phyloP scores from a whole-genome alignment of 257 asterid species.

The Solanum corneliomulleri region DNA sequence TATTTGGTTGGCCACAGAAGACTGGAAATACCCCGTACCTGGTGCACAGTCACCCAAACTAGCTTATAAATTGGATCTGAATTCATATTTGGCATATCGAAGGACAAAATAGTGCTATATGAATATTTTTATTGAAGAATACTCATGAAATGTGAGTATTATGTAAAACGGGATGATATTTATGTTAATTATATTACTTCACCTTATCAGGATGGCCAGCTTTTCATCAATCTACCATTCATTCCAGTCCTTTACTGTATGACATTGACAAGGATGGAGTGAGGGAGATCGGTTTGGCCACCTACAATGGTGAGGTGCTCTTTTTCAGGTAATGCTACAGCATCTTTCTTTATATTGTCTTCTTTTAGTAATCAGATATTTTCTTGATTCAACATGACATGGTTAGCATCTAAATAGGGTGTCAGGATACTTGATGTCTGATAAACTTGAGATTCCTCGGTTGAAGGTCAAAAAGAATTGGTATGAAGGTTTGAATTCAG shows the following conservation, averaged over 20 bases:
- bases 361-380: neutral
- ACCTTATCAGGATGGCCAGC: constrained; percentile 92
- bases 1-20: neutral
- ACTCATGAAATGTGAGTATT: neutral
- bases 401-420: constrained; percentile 30
- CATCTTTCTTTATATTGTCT: neutral
- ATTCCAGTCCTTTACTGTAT: constrained; percentile 85
- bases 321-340: constrained; percentile 64
- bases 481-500: constrained; percentile 78
- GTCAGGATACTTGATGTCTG: constrained; percentile 93
- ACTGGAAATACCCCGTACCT: neutral
- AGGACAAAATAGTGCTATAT: neutral
- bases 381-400: neutral
- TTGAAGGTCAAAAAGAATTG: constrained; percentile 89
- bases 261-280: constrained; percentile 98
- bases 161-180: neutral
- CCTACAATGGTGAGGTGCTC: constrained; percentile 93
- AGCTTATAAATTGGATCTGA: neutral
- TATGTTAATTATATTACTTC: neutral
- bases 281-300: constrained; percentile 90
- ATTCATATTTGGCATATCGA: neutral
- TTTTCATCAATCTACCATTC: constrained; percentile 95
- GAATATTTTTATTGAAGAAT: neutral
- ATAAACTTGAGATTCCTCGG: constrained; percentile 84
- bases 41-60: neutral